Conservation (phyloP, 2,329 filamentous ascomycete species). For the Aspergillus nomiae region DNA sequence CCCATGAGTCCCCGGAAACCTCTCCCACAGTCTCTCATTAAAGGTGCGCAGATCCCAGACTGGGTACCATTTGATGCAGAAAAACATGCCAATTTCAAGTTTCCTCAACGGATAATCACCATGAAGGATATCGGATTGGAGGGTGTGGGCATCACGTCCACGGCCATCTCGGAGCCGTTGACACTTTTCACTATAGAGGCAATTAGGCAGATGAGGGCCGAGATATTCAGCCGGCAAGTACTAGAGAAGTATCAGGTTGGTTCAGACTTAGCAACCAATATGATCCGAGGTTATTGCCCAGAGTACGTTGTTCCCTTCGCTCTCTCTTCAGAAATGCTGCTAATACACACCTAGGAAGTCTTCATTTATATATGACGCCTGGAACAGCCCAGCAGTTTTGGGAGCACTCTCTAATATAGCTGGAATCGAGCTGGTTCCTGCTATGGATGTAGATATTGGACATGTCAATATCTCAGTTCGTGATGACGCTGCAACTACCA, state of each 20-base stretch:
- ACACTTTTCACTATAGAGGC: constrained; percentile 63
- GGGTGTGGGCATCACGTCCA: constrained; percentile 59
- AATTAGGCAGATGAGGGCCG: constrained; percentile 60
- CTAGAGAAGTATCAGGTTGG: constrained; percentile 58
- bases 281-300: constrained; percentile 54
- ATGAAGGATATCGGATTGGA: constrained; percentile 59
- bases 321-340: not conserved
- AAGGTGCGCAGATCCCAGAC: constrained; percentile 2
- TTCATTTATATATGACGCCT: constrained; percentile 65
- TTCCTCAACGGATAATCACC: constrained; percentile 53
- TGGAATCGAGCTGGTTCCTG: constrained; percentile 57
- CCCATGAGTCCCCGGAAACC: not conserved
- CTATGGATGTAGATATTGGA: constrained; percentile 59
- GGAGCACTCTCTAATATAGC: constrained; percentile 55
- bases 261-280: constrained; percentile 58
- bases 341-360: constrained; percentile 50
- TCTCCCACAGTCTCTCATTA: constrained; percentile 17
- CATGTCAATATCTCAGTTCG: constrained; percentile 59
- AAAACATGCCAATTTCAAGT: constrained; percentile 54
- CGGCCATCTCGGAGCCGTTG: constrained; percentile 65
- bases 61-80: constrained; percentile 49
- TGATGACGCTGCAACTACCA: constrained; percentile 53
- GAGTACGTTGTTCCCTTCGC: constrained; percentile 40
- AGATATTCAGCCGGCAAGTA: constrained; percentile 59
- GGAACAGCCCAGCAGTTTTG: constrained; percentile 57